Base-by-base conservation (phyloP, 2,329 filamentous ascomycete genomes). In the Lachnellula occidentalis region DNA sequence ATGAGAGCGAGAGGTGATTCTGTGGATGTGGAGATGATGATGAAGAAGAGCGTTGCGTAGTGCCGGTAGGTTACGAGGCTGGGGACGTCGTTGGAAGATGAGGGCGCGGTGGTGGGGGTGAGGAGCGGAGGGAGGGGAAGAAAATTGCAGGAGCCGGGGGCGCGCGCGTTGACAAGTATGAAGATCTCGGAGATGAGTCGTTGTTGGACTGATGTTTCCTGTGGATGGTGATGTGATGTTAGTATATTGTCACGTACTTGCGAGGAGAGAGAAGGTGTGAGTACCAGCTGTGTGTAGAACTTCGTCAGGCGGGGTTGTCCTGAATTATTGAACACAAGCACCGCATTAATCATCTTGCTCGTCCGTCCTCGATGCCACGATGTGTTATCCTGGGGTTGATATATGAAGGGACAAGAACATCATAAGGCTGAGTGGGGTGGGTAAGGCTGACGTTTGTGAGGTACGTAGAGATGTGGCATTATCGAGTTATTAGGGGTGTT, bases 1-100 rank as follows among this genome's bases (percentile, higher is more conserved):
- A 99, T 91, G 22, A 99, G 80, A 1, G 94, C 94, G 3, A 99
- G 86, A 0, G 94, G 94, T 1, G 90, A 96, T 73, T 99, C 94
- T 56, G 94, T 96, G 5, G 91, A 90, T 4, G 95, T 99, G 36
- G 88, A 94, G 67, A 99, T 99, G 70, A 99, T 79, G 72, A 99
- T 99, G 76, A 99, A 99, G 75, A 95, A 97, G 58, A 99, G 87
- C 0, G 94, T 99, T 9, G 94, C 94, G 70, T 97, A 99, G 78
- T 96, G 90, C 55, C 94, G 90, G 78, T 99, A 99, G 8, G 94
- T 97, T 45, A 99, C 91, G 57, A 97, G 88, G 5, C 91, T 94
- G 9, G 94, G 94, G 11, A 91, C 87, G 73, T 97, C 94, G 69
- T 90, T 92, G 73, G 41, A 43, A 19, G 41, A 43, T 39, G 51